Conservation (phyloP, 352 stramenopile genomes). For the Thraustochytrium striatum region DNA sequence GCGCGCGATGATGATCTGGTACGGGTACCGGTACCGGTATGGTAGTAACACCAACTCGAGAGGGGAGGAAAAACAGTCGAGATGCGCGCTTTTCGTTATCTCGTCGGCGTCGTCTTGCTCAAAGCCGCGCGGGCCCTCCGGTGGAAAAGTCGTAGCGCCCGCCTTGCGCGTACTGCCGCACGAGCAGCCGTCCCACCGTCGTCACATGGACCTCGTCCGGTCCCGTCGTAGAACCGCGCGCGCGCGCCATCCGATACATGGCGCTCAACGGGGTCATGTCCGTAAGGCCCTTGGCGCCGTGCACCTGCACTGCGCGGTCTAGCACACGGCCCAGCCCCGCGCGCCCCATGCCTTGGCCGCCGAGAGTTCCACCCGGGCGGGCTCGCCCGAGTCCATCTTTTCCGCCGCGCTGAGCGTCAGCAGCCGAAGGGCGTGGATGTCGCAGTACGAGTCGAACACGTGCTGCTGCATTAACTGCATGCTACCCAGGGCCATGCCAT, state of each 20-base stretch:
- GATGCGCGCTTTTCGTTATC: too few species aligned
- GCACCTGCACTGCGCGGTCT: constrained; percentile 78
- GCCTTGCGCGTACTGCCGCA: constrained; percentile 31
- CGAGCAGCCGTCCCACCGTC: constrained; percentile 17
- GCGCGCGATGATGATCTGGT: too few species aligned
- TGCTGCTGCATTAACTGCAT: constrained; percentile 37
- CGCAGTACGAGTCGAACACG: constrained; percentile 46
- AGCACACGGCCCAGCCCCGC: constrained; percentile 64
- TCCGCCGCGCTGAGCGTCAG: constrained; percentile 81
- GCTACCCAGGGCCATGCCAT: not conserved
- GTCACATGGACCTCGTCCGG: constrained; percentile 91
- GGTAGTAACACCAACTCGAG: too few species aligned
- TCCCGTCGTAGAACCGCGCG: constrained; percentile 87
- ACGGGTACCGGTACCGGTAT: too few species aligned
- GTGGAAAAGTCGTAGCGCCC: constrained; percentile 45
- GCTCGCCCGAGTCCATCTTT: constrained; percentile 68
- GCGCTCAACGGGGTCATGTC: constrained; percentile 87
- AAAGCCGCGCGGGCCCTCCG: too few species aligned
- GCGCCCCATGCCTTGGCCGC: constrained; percentile 40
- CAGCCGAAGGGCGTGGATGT: constrained; percentile 53
- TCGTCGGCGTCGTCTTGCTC: too few species aligned
- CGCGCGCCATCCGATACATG: constrained; percentile 79
- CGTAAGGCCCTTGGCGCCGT: constrained; percentile 73
- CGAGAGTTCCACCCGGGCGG: constrained; percentile 31
- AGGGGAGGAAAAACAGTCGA: too few species aligned